Conservation (phyloP, 306 rosid genomes). For the Sechiopsis laciniata region DNA sequence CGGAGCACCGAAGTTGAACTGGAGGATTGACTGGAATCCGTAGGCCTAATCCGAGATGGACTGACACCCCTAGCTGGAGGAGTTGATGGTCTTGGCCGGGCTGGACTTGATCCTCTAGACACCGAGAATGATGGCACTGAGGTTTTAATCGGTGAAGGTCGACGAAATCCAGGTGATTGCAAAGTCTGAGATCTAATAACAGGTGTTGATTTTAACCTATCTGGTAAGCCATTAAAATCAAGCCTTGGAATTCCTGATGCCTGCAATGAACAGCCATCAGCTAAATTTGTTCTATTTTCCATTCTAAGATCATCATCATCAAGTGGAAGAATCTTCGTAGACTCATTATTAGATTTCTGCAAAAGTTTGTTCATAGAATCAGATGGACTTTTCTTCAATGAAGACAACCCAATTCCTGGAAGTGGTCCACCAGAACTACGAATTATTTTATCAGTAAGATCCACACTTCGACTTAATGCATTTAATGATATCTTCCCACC, state of each 20-base stretch:
- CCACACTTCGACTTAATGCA: constrained; percentile 45
- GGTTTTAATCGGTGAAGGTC: constrained; percentile 54
- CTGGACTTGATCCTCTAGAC: constrained; percentile 60
- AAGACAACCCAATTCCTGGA: constrained; percentile 48
- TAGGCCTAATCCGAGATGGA: constrained; percentile 54
- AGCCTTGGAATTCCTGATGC: constrained; percentile 41
- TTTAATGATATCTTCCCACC: constrained; percentile 61
- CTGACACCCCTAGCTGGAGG: constrained; percentile 75
- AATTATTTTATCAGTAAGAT: constrained; percentile 51
- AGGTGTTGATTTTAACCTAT: constrained; percentile 38
- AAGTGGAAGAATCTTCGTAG: constrained; percentile 31
- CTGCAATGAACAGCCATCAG: constrained; percentile 40
- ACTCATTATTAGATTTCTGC: constrained; percentile 48
- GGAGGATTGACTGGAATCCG: constrained; percentile 43
- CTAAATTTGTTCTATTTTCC: constrained; percentile 36
- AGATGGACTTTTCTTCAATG: constrained; percentile 50
- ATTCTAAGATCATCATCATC: constrained; percentile 40
- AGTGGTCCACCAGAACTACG: constrained; percentile 37
- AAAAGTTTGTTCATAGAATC: constrained; percentile 40
- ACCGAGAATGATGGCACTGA: constrained; percentile 30
- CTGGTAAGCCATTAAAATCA: constrained; percentile 38
- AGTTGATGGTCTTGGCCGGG: constrained; percentile 24
- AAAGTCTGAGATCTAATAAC: constrained; percentile 55
- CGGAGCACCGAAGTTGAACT: constrained; percentile 70
- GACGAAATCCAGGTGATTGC: constrained; percentile 38